Conservation (phyloP, 1,284 basidiomycete species). For the Peniophora sp. region DNA sequence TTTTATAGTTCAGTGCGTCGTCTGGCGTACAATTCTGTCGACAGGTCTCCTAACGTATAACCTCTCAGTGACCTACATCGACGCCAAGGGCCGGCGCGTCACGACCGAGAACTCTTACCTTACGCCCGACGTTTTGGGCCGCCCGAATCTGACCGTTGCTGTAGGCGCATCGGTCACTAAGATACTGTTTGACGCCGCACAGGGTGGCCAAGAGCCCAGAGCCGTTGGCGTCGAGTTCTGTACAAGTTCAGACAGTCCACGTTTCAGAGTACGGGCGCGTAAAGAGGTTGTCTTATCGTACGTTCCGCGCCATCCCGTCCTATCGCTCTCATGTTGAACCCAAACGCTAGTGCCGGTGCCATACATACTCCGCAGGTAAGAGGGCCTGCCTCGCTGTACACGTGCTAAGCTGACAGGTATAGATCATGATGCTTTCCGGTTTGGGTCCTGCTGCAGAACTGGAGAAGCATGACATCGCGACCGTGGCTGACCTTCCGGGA, state of each 20-base stretch:
- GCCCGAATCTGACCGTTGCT: conserved; percentile 55
- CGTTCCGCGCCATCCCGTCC: conserved; percentile 17
- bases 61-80: conserved; percentile 53
- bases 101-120: conserved; percentile 61
- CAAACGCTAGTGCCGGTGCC: conserved; percentile 46
- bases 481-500: conserved; percentile 46
- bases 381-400: not conserved
- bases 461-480: conserved; percentile 35
- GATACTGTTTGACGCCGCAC: conserved; percentile 47
- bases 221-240: conserved; percentile 59
- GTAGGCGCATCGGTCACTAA: conserved; percentile 45
- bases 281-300: conserved; percentile 61
- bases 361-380: conserved; percentile 54
- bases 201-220: conserved; percentile 26
- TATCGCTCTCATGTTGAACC: not conserved
- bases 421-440: conserved; percentile 69
- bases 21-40: not conserved
- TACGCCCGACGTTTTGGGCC: conserved; percentile 48
- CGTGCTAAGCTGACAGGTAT: conserved; percentile 3
- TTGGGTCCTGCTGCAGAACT: conserved; percentile 53
- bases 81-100: conserved; percentile 39
- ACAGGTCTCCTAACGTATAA: conserved; percentile 1
- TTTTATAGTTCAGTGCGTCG: conserved; percentile 15
- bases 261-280: conserved; percentile 35
- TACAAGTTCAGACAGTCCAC: conserved; percentile 20